Evolutionary conservation across 768 basidiomycete genomes (phyloP), one percentile per base, ranked within the genome.

Genomic region (Mycena rebaudengoi): DNA sequence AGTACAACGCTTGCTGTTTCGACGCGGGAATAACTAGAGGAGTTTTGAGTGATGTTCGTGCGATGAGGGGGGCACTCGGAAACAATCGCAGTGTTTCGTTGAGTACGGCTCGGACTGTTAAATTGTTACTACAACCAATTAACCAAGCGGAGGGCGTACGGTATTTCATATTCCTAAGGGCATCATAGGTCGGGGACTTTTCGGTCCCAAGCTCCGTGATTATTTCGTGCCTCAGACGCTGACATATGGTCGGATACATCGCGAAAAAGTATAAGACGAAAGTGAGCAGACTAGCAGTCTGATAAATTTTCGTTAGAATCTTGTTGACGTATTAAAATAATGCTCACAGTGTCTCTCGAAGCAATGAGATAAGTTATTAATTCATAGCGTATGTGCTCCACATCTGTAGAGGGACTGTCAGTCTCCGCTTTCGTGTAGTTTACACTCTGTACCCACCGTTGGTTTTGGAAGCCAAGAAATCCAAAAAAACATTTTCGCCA

Each of bases 291-390:
- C 79, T 79, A 16, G 85, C 76, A 0, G 86, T 85, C 82, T 83
- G 43, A 16, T 62, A 40, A 35, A 28, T 6, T 3, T 4, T 60
- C 30, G 55, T n/a, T 10, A 40, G 18, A 28, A 33, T 37, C 39
- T 41, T 32, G 11, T 13, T 14, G 1, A n/a, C 13, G 18, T 11
- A 11, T 7, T 14, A 2, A 21, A 5, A 51, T 8, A 23, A 26
- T 20, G 71, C 82, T 59, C 41, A 84, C 85, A n/a, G 87, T 87
- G 69, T 88, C 87, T 53, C 86, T 71, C 14, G 85, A 79, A 7
- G 87, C 88, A 20, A 88, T 74, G 1, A 88, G 75, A 45, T 44
- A 60, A 3, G 49, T 60, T 52, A 60, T 28, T 7, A 60, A 26
- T 20, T 60, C 59, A 43, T 60, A 60, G n/a, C 59, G 50, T 44